A percentile compares a stretch with the other conserved stretches of the same genome.
phyloP scores from a whole-genome alignment of 2,329 filamentous ascomycete species.

The Canariomyces notabilis region DNA sequence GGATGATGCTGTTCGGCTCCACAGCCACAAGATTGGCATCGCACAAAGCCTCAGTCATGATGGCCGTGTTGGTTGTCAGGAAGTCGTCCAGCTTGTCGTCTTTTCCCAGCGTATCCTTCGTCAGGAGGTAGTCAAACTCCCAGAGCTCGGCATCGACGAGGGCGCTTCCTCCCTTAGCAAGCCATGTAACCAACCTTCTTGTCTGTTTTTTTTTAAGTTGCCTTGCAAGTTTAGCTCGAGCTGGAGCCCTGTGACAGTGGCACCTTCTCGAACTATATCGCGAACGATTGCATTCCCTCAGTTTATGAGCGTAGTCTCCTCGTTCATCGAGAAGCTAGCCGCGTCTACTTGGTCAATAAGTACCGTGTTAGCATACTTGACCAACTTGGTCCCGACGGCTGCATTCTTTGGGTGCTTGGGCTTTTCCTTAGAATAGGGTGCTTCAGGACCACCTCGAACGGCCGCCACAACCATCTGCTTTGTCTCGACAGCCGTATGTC shows the following conservation, averaged over 20 bases:
- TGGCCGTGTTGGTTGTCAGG: constrained; percentile 69
- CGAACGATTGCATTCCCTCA: constrained; percentile 82
- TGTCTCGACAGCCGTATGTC: constrained; percentile 66
- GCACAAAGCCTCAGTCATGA: constrained; percentile 65
- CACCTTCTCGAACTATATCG: constrained; percentile 49
- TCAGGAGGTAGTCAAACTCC: constrained; percentile 91
- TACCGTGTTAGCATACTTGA: constrained; percentile 68
- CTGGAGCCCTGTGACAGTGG: constrained; percentile 62
- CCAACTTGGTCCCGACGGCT: constrained; percentile 76
- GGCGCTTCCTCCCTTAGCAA: constrained; percentile 67
- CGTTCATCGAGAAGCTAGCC: constrained; percentile 68
- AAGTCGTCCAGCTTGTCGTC: constrained; percentile 81
- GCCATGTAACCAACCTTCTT: constrained; percentile 97
- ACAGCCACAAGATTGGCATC: constrained; percentile 73
- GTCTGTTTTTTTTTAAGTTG: constrained; percentile 85
- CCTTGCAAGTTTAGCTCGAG: constrained; percentile 82
- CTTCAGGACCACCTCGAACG: constrained; percentile 58
- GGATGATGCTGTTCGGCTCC: constrained; percentile 82
- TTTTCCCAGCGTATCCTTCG: constrained; percentile 87
- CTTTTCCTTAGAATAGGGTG: constrained; percentile 66
- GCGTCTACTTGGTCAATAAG: constrained; percentile 82
- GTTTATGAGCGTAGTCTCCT: constrained; percentile 92
- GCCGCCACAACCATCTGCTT: constrained; percentile 65
- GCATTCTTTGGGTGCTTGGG: constrained; percentile 85
- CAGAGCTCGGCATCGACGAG: constrained; percentile 77